phyloP scores from a whole-genome alignment of 805 yeast species.

The Pachysolen tannophilus region DNA sequence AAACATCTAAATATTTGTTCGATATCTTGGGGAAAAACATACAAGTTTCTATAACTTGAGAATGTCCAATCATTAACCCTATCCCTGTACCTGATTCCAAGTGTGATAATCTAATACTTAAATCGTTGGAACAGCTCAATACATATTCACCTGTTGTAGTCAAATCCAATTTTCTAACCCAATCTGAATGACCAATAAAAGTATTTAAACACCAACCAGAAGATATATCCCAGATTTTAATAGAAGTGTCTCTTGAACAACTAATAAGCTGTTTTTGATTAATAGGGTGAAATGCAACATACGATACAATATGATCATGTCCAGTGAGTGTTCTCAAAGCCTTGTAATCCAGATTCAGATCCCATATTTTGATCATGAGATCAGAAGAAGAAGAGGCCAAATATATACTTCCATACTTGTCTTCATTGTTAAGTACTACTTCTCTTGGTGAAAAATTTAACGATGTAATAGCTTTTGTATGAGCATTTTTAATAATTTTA shows the following conservation, averaged over 20 bases:
- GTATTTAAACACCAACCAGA: constrained; percentile 63
- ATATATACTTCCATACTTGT: constrained; percentile 17
- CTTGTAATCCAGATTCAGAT: constrained; percentile 36
- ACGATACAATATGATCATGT: constrained; percentile 81
- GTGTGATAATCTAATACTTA: constrained; percentile 60
- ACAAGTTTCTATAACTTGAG: constrained; percentile 74
- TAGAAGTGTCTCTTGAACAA: constrained; percentile 54
- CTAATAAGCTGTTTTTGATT: constrained; percentile 44
- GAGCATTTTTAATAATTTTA: constrained; percentile 55
- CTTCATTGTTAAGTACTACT: constrained; percentile 11
- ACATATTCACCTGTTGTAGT: constrained; percentile 44
- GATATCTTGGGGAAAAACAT: constrained; percentile 53
- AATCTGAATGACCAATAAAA: constrained; percentile 76
- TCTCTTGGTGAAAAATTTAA: constrained; percentile 47
- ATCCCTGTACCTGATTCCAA: constrained; percentile 58
- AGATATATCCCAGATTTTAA: constrained; percentile 58
- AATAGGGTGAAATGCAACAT: constrained; percentile 41
- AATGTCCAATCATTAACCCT: constrained; percentile 65
- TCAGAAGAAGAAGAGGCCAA: constrained; percentile 48
- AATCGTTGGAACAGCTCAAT: constrained; percentile 74
- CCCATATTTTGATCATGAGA: constrained; percentile 64
- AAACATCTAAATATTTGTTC: constrained; percentile 39
- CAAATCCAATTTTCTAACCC: constrained; percentile 68
- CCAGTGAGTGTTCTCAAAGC: constrained; percentile 64
- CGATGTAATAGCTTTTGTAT: constrained; percentile 59